A percentile compares a stretch with the other conserved stretches of the same genome.
phyloP scores from a whole-genome alignment of 768 basidiomycete genomes.

The Leccinum incarnatum region DNA sequence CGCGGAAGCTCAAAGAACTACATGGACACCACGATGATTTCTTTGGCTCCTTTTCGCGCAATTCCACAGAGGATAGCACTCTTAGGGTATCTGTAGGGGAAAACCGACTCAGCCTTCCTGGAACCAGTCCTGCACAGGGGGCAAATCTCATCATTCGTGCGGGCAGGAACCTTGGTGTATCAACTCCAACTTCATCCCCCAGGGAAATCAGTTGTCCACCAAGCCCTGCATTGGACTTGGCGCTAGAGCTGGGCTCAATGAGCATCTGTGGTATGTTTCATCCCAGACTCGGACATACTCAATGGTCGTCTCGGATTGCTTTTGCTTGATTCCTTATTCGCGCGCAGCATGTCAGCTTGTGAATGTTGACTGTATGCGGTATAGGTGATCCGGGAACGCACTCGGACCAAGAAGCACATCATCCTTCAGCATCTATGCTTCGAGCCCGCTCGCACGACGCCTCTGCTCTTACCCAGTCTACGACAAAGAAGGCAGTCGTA shows the following conservation, averaged over 20 bases:
- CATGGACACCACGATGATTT: neutral
- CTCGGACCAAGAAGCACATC: constrained; percentile 9
- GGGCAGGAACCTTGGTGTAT: neutral
- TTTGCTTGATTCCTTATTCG: neutral
- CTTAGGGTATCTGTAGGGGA: constrained; percentile 6
- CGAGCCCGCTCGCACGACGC: constrained; percentile 23
- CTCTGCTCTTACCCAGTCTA: neutral
- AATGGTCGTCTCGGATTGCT: constrained; percentile 1
- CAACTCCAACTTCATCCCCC: constrained; percentile 1
- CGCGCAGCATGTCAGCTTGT: neutral
- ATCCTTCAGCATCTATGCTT: neutral
- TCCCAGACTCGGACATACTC: neutral
- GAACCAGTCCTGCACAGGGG: constrained; percentile 11
- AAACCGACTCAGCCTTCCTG: constrained; percentile 8
- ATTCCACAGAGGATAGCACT: neutral
- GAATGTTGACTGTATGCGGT: constrained; percentile 7
- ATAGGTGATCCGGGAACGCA: constrained; percentile 14
- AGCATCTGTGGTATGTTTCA: constrained; percentile 29
- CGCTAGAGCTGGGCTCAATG: constrained; percentile 22
- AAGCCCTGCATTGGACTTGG: constrained; percentile 22
- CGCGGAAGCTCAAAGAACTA: neutral
- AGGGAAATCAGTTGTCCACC: neutral
- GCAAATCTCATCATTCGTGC: neutral
- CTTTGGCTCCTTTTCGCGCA: neutral
- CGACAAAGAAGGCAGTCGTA: constrained; percentile 12